Percentiles rank a stretch among this genome's conserved stretches.
phyloP scores from a whole-genome alignment of 257 asterid genomes.

The Striga asiatica region DNA sequence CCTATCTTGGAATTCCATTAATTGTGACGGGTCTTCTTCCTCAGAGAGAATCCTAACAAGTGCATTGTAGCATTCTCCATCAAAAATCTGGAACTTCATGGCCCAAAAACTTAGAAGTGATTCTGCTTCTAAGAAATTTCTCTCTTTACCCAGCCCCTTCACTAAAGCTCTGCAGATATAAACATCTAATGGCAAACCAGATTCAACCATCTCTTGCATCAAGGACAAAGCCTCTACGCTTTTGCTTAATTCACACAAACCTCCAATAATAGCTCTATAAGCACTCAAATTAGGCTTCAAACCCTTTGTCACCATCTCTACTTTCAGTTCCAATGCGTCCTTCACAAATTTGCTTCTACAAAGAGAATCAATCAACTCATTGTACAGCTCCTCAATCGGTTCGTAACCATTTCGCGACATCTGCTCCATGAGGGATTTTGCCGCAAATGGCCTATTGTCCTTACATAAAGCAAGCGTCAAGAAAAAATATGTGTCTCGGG shows the following conservation, averaged over 20 bases:
- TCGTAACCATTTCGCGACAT: conserved; percentile 28
- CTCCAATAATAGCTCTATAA: conserved; percentile 41
- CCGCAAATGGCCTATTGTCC: conserved; percentile 78
- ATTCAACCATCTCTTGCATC: conserved; percentile 60
- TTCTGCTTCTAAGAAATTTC: conserved; percentile 31
- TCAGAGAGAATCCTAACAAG: conserved; percentile 33
- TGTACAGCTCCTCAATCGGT: conserved; percentile 37
- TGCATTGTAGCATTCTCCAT: conserved; percentile 49
- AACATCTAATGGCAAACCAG: conserved; percentile 36
- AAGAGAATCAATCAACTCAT: conserved; percentile 47
- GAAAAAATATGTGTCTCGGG: conserved; percentile 44
- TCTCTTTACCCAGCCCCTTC: conserved; percentile 42
- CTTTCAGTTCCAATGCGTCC: conserved; percentile 45
- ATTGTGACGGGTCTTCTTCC: conserved; percentile 33
- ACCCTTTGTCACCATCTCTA: conserved; percentile 39
- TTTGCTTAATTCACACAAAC: conserved; percentile 50
- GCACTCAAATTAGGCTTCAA: conserved; percentile 37
- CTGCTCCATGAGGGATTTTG: conserved; percentile 53
- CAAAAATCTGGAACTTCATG: conserved; percentile 39
- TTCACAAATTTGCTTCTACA: conserved; percentile 40
- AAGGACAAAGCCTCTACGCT: conserved; percentile 47
- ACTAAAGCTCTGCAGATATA: conserved; percentile 56
- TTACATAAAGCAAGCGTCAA: conserved; percentile 50
- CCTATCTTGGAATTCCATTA: conserved; percentile 51
- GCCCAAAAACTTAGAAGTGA: conserved; percentile 41